Base-by-base conservation (phyloP, 2,329 filamentous ascomycete species). In the Exophiala mesophila region DNA sequence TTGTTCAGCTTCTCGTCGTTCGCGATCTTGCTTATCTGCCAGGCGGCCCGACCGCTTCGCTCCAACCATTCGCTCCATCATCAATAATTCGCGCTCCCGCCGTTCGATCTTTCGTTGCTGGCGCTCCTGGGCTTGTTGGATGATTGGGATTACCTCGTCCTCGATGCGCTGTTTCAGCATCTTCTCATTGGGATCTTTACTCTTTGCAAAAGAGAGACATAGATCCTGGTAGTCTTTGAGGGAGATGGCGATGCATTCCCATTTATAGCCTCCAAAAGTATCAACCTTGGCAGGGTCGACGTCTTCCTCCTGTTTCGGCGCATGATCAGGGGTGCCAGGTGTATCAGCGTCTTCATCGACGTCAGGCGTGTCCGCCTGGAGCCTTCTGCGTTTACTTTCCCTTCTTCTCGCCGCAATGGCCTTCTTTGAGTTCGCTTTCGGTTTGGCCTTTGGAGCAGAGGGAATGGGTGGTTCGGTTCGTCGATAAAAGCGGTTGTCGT, bases 21-120 rank as follows among this genome's bases (percentile, higher is more conserved):
- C 85, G 51, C 80, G 83, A 59, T 96, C 88, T 23, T 80, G 70
- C 59, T 88, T 94, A 52, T 77, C 77, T 13, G 90, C 89, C 53
- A 98, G 79, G 50, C 92, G 80, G 57, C 87, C 94, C 1, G 92
- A 98, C 50, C 92, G 76, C 67, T 98, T 98, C 3, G 92, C 90
- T 43, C 83, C 86, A n/a, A 88, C 88, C 67, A 97, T 76, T 61
- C 92, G 90, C 55, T 90, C 83, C 52, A 94, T 65, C 54, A 81
- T 88, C 39, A 88, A 71, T 16, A 94, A 65, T 57, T 97, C 90
- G 49, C 82, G 86, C 60, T 94, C 79, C 55, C 83, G 83, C 71
- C 70, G 87, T 74, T 66, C 79, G 68, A 72, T 70, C 63, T 90
- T 89, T 47, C 82, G 80, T 20, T 81, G 77, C 55, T 89, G 69